Percentiles rank a stretch among this genome's conserved stretches.
Conservation (phyloP, 1,139 yeast species). For the Nadsonia starkeyi-henricii region DNA sequence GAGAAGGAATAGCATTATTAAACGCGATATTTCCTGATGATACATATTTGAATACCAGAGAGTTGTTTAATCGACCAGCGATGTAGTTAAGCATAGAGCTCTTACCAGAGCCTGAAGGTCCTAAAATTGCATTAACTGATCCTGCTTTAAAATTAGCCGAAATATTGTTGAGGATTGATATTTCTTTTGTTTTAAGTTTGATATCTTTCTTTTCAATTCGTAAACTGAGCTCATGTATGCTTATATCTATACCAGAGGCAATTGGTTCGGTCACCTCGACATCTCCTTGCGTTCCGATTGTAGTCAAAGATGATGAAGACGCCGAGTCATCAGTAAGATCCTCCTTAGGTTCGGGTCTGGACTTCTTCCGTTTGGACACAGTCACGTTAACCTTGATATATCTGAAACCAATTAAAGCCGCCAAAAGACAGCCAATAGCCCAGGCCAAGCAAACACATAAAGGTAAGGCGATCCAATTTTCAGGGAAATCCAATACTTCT, state of each 20-base stretch:
- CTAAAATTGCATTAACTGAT: constrained; percentile 70
- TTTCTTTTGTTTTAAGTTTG: constrained; percentile 3
- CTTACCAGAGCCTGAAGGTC: constrained; percentile 83
- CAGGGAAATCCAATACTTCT: constrained; percentile 44
- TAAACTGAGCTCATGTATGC: constrained; percentile 2
- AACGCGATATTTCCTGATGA: constrained; percentile 31
- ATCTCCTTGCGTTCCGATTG: too few relatives aligned
- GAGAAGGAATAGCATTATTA: constrained; percentile 30
- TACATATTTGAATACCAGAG: constrained; percentile 24
- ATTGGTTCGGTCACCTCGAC: not conserved
- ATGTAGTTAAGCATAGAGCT: constrained; percentile 56
- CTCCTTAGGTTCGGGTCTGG: not conserved
- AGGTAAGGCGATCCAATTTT: constrained; percentile 56
- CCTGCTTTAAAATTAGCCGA: constrained; percentile 48
- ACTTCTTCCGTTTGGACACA: constrained; percentile 24
- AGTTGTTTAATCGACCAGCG: constrained; percentile 45
- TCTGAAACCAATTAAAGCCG: constrained; percentile 31
- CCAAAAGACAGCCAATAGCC: constrained; percentile 39
- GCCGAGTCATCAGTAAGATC: not conserved
- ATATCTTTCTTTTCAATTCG: constrained; percentile 1
- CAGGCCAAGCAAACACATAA: constrained; percentile 47
- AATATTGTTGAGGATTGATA: constrained; percentile 33
- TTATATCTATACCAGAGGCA: constrained; percentile 2
- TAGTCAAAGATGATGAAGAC: too few relatives aligned
- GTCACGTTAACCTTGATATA: constrained; percentile 40